These are phyloP conservation scores for Mucor velutinosus DNA, from an alignment of 371 early-diverging fungal species.

Conservation along the genomic window DNA sequence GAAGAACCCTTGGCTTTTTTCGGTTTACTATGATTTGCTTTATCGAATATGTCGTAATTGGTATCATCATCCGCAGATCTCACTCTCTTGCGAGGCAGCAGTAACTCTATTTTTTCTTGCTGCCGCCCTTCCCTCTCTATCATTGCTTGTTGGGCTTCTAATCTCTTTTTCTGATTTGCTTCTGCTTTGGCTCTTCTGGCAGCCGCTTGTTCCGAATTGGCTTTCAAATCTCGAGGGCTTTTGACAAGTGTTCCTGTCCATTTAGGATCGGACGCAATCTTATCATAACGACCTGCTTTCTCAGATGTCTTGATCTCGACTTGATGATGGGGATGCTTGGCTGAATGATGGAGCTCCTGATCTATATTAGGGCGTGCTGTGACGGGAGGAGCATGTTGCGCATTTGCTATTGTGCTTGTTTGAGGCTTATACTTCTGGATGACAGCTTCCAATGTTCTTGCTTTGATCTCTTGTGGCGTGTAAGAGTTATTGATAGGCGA, in stretches of 20 bases:
- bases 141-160: background rate
- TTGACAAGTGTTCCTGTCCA: background rate
- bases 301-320: background rate
- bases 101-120: background rate
- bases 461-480: background rate
- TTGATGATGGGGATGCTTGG: background rate
- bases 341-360: background rate
- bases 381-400: background rate
- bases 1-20: background rate
- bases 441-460: background rate
- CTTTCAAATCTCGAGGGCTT: background rate
- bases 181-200: background rate
- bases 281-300: background rate
- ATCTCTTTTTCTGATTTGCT: background rate
- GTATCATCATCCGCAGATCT: background rate
- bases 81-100: background rate
- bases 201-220: background rate
- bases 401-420: background rate
- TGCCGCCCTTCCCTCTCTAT: background rate
- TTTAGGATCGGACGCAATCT: background rate
- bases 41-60: background rate
- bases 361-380: background rate
- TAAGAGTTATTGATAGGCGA: background rate
- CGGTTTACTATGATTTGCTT: background rate
- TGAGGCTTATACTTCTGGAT: background rate